Evolutionary conservation across 306 rosid species (phyloP).

Genomic region (Cajanus cajan): DNA sequence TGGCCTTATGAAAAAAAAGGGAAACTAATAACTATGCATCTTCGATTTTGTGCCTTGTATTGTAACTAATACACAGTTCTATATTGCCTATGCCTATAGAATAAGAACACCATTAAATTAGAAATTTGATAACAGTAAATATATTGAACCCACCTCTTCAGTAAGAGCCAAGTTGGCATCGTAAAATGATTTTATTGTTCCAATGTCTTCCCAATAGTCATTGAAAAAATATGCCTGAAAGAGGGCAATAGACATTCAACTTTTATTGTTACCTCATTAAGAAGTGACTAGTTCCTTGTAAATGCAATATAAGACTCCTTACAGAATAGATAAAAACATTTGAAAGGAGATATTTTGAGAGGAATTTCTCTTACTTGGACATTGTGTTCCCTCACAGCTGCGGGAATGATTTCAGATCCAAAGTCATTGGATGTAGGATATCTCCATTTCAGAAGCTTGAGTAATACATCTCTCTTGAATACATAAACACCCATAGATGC

Average conservation of each 20-base stretch:
- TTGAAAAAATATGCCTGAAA: slow-evolving; percentile 69
- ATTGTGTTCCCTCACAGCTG: slow-evolving; percentile 66
- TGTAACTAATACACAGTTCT: not conserved
- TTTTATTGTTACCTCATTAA: not conserved
- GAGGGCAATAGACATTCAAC: slow-evolving; percentile 8
- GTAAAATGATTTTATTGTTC: slow-evolving; percentile 73
- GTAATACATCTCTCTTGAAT: slow-evolving; percentile 73
- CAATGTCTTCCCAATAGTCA: slow-evolving; percentile 98
- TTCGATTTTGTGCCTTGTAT: not conserved
- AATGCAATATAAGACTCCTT: not conserved
- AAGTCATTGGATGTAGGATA: slow-evolving; percentile 89
- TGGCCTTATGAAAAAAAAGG: not conserved
- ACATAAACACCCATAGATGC: slow-evolving; percentile 95
- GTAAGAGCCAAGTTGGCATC: slow-evolving; percentile 93
- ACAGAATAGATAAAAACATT: slow-evolving; percentile 14
- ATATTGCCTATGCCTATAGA: not conserved
- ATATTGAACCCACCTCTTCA: slow-evolving; percentile 61
- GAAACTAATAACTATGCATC: not conserved
- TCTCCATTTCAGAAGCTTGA: slow-evolving; percentile 79
- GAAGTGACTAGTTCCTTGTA: not conserved
- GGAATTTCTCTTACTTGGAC: slow-evolving; percentile 67
- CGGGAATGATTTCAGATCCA: slow-evolving; percentile 95
- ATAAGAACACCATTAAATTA: not conserved
- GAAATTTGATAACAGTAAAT: not conserved
- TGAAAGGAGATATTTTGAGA: not conserved